Evolutionary conservation across 805 yeast genomes (phyloP).

Genomic region (Candida pseudoglaebosa): DNA sequence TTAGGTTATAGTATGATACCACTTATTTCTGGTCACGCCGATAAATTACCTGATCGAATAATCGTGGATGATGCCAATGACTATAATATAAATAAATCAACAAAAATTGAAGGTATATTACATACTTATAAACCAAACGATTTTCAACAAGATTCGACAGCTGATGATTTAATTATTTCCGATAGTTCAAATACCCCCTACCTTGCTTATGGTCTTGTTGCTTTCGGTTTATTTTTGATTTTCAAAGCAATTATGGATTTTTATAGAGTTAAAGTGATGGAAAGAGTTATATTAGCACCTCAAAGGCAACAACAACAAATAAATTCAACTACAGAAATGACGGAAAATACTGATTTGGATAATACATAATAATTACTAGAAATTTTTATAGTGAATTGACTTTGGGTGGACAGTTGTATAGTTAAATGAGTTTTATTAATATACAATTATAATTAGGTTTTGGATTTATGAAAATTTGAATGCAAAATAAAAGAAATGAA

Average conservation of each 20-base stretch:
- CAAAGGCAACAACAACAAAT: conserved; percentile 20
- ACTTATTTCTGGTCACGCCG: conserved; percentile 35
- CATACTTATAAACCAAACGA: conserved; percentile 29
- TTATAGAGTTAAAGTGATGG: conserved; percentile 72
- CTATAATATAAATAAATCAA: conserved; percentile 26
- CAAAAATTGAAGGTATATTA: conserved; percentile 23
- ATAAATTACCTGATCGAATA: conserved; percentile 28
- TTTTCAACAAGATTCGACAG: conserved; percentile 13
- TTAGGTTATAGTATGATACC: conserved; percentile 47
- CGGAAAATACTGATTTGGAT: conserved; percentile 2
- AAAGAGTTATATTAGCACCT: conserved; percentile 53
- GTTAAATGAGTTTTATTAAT: background rate
- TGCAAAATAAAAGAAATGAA: background rate
- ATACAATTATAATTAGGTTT: background rate
- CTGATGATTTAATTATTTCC: conserved; percentile 3
- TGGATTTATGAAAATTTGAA: background rate
- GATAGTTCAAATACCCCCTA: conserved; percentile 36
- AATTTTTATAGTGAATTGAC: background rate
- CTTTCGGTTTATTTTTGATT: conserved; percentile 64
- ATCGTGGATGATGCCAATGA: conserved; percentile 32
- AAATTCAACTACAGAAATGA: conserved; percentile 5
- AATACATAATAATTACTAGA: background rate
- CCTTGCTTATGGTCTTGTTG: conserved; percentile 59
- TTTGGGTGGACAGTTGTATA: background rate
- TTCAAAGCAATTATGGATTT: conserved; percentile 70